Conservation (phyloP, 257 asterid species). For the Gentiana macrophylla region DNA sequence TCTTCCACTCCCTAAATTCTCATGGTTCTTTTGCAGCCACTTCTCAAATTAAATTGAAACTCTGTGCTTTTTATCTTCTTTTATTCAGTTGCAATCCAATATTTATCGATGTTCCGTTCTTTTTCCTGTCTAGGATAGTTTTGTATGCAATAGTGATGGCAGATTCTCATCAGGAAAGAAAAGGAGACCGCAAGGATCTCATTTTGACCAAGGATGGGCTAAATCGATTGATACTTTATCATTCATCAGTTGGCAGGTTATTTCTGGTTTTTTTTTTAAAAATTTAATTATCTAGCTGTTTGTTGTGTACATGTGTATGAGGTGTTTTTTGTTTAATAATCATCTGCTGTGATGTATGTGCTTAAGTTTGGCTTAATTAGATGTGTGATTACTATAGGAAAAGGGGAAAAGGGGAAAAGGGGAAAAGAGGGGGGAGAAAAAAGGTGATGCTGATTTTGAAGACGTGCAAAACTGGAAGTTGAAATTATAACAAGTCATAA, state of each 20-base stretch:
- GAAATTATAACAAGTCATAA: too few relatives aligned
- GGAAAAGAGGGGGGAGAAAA: too few relatives aligned
- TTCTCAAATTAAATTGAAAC: too few relatives aligned
- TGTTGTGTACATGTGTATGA: too few relatives aligned
- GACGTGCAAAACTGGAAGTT: too few relatives aligned
- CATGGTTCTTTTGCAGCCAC: too few relatives aligned
- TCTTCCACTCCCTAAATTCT: too few relatives aligned
- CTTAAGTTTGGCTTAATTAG: not conserved
- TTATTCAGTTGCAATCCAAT: not conserved
- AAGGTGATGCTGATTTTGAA: too few relatives aligned
- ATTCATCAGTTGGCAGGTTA: conserved; percentile 85
- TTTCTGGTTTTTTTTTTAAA: conserved; percentile 12
- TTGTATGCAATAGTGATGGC: conserved; percentile 72
- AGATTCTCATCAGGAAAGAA: conserved; percentile 58
- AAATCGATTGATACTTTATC: conserved; percentile 52
- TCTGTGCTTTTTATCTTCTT: too few relatives aligned
- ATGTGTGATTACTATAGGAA: not conserved
- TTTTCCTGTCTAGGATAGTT: conserved; percentile 46
- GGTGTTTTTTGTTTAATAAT: too few relatives aligned
- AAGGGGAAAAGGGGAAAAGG: too few relatives aligned
- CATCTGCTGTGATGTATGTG: too few relatives aligned
- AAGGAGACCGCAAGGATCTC: conserved; percentile 38
- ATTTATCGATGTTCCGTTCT: not conserved
- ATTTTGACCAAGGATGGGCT: conserved; percentile 67
- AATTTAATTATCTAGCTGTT: not conserved